Evolutionary conservation across 2,329 filamentous ascomycete genomes (phyloP).

Genomic region (Paecilomyces sp.): DNA sequence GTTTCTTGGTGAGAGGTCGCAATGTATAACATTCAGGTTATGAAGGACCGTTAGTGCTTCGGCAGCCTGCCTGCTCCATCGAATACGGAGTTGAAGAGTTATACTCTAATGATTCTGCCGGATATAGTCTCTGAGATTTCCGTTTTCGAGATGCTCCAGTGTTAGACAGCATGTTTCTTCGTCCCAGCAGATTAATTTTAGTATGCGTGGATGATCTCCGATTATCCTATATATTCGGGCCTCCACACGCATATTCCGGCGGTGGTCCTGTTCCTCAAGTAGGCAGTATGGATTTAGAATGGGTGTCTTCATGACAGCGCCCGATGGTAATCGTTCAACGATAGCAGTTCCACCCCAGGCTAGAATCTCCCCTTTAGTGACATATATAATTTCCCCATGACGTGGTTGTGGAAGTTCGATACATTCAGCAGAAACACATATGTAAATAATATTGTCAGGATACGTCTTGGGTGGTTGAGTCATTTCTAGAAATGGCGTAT

Average conservation of each 20-base stretch:
- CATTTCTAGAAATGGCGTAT: no score
- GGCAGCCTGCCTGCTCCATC: constrained; percentile 12
- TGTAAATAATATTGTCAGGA: no score
- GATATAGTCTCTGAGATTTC: constrained; percentile 10
- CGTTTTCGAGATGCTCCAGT: constrained; percentile 13
- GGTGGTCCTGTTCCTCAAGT: constrained; percentile 3
- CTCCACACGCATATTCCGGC: constrained; percentile 2
- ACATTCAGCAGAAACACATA: no score
- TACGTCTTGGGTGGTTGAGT: no score
- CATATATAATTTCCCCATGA: constrained; percentile 6
- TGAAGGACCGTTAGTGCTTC: constrained; percentile 13
- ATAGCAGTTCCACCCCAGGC: constrained; percentile 7
- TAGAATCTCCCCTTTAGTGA: constrained; percentile 5
- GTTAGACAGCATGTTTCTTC: constrained; percentile 9
- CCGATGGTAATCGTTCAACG: constrained; percentile 6
- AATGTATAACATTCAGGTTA: constrained; percentile 10
- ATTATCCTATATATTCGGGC: constrained; percentile 9
- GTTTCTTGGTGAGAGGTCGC: constrained; percentile 14
- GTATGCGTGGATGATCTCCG: constrained; percentile 11
- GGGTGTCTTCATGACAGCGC: constrained; percentile 8
- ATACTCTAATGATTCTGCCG: constrained; percentile 6
- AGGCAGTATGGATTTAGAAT: constrained; percentile 10
- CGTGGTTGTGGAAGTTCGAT: no score
- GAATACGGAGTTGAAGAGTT: constrained; percentile 6
- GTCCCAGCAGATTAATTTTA: constrained; percentile 10